These are phyloP conservation scores for Fusarium sp. DNA, from an alignment of 2,329 filamentous ascomycete species.

Conservation along the genomic window DNA sequence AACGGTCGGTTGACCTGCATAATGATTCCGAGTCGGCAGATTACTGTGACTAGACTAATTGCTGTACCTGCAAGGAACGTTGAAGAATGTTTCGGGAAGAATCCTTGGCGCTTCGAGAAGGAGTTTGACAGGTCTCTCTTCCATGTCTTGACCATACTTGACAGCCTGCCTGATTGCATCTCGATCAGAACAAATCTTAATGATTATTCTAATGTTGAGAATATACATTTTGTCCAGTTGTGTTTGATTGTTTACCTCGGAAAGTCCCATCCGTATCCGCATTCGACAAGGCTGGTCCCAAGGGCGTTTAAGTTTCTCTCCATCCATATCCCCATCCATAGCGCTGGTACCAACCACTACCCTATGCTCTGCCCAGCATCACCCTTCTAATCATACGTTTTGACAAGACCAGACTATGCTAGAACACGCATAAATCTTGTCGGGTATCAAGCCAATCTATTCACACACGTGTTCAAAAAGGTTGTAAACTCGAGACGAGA, in stretches of 20 bases:
- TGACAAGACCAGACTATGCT: not conserved
- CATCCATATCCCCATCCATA: not conserved
- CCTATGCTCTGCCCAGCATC: not conserved
- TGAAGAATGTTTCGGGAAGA: not conserved
- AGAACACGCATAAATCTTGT: not conserved
- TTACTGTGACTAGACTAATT: not conserved
- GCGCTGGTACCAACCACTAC: not conserved
- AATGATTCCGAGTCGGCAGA: not conserved
- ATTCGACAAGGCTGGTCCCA: slow-evolving; percentile 7
- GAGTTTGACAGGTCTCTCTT: not conserved
- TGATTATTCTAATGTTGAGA: too few relatives aligned
- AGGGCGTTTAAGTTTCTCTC: slow-evolving; percentile 26
- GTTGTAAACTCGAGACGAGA: not conserved
- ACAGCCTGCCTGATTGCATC: not conserved
- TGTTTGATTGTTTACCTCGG: not conserved
- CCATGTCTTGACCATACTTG: not conserved
- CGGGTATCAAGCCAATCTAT: not conserved
- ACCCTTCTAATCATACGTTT: not conserved
- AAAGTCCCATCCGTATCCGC: slow-evolving; percentile 4
- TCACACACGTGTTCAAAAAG: not conserved
- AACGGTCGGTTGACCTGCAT: not conserved
- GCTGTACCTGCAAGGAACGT: not conserved
- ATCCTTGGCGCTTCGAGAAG: slow-evolving; percentile 1
- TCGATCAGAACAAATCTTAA: not conserved
- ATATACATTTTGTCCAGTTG: too few relatives aligned